phyloP scores from a whole-genome alignment of 345 rosid genomes.

The Corchorus olitorius region DNA sequence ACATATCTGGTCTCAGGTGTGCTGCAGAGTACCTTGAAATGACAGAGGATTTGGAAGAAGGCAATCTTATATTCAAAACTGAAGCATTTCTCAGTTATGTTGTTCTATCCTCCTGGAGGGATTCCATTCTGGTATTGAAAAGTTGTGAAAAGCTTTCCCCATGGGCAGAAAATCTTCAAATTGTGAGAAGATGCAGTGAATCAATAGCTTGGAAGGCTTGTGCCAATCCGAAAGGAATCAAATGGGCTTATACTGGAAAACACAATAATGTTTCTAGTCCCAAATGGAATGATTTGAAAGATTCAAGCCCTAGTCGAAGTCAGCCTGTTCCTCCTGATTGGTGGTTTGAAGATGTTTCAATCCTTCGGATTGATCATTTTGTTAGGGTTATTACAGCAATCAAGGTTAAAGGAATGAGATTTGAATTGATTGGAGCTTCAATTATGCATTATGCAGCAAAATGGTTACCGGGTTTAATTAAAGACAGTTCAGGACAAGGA shows the following conservation, averaged over 20 bases:
- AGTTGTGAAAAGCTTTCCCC: slow-evolving; percentile 95
- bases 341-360: slow-evolving; percentile 98
- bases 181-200: slow-evolving; percentile 91
- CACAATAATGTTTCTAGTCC: slow-evolving; percentile 75
- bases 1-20: slow-evolving; percentile 86
- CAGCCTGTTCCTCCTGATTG: slow-evolving; percentile 91
- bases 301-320: slow-evolving; percentile 79
- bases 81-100: slow-evolving; percentile 98
- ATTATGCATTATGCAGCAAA: slow-evolving; percentile 82
- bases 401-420: slow-evolving; percentile 96
- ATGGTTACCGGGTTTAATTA: slow-evolving; percentile 84
- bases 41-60: slow-evolving; percentile 99
- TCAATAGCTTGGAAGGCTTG: slow-evolving; percentile 99
- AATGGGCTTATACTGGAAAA: slow-evolving; percentile 90
- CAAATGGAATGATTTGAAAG: slow-evolving; percentile 71
- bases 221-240: slow-evolving; percentile 92
- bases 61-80: slow-evolving; percentile 93
- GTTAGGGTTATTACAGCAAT: slow-evolving; percentile 94
- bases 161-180: slow-evolving; percentile 98
- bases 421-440: slow-evolving; percentile 81
- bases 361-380: slow-evolving; percentile 92
- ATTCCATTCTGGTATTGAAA: slow-evolving; percentile 82
- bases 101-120: slow-evolving; percentile 95
- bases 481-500: slow-evolving; percentile 46
- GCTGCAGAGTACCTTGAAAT: slow-evolving; percentile 98